These are phyloP conservation scores for Yamadazyma akitaensis DNA, from an alignment of 805 yeast species.

Conservation along the genomic window DNA sequence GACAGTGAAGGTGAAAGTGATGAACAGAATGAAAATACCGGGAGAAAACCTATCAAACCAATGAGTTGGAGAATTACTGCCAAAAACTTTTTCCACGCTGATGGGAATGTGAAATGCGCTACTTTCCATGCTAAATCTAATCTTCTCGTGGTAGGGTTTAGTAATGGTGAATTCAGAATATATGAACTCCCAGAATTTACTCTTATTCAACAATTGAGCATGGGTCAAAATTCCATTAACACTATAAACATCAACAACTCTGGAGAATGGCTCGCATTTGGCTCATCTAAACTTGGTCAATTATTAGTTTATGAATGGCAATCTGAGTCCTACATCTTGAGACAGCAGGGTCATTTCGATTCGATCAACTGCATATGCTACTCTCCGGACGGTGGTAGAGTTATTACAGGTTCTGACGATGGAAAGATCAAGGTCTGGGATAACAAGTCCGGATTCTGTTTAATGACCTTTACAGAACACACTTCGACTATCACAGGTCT, in stretches of 20 bases:
- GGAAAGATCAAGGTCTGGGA: constrained; percentile 98
- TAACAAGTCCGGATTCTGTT: constrained; percentile 83
- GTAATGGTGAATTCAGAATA: constrained; percentile 84
- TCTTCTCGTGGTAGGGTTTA: constrained; percentile 82
- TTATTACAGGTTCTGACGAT: constrained; percentile 94
- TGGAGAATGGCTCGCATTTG: constrained; percentile 98
- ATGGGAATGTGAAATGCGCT: constrained; percentile 72
- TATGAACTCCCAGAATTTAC: constrained; percentile 83
- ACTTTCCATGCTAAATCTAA: constrained; percentile 75
- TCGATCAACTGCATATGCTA: constrained; percentile 79
- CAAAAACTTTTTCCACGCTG: constrained; percentile 71
- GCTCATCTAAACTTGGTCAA: constrained; percentile 89
- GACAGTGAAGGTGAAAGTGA: constrained; percentile 25
- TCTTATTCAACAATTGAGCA: constrained; percentile 78
- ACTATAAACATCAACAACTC: constrained; percentile 73
- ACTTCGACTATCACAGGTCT: constrained; percentile 84
- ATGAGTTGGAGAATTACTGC: constrained; percentile 80
- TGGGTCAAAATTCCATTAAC: constrained; percentile 89
- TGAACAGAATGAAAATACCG: constrained; percentile 31
- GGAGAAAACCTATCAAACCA: constrained; percentile 12
- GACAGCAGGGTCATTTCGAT: constrained; percentile 97
- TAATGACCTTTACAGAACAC: constrained; percentile 90
- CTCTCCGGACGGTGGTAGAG: constrained; percentile 90
- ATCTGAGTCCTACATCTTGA: constrained; percentile 88
- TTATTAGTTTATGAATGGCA: constrained; percentile 98